Evolutionary conservation across 2,329 filamentous ascomycete species (phyloP).

Genomic region (Teratosphaeria destructans): DNA sequence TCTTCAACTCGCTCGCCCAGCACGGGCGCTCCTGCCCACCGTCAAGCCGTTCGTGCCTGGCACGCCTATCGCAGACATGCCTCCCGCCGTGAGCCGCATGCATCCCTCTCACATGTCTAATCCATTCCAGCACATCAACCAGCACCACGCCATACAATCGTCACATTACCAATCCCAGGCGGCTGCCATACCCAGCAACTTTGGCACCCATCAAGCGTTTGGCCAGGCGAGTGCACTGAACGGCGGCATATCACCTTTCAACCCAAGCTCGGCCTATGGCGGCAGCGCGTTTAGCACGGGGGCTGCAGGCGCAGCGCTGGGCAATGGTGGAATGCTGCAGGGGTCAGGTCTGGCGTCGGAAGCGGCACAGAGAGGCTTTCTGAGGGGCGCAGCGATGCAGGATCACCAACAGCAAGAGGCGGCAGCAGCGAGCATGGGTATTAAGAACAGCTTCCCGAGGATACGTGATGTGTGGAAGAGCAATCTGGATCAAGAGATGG

Average conservation of each 20-base stretch:
- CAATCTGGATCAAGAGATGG: conserved; percentile 88
- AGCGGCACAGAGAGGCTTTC: conserved; percentile 78
- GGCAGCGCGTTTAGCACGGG: conserved; percentile 22
- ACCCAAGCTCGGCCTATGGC: conserved; percentile 19
- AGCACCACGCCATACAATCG: conserved; percentile 26
- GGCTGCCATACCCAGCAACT: conserved; percentile 28
- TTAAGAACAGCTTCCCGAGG: conserved; percentile 57
- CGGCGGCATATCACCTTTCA: conserved; percentile 30
- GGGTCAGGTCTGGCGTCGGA: conserved; percentile 64
- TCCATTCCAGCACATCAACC: conserved; percentile 49
- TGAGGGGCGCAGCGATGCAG: conserved; percentile 54
- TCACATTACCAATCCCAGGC: conserved; percentile 21
- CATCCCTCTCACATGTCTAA: conserved; percentile 48
- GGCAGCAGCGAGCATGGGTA: conserved; percentile 30
- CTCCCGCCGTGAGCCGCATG: conserved; percentile 49
- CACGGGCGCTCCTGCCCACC: neutral
- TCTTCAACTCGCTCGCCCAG: neutral
- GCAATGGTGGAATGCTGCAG: conserved; percentile 22
- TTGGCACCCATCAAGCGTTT: conserved; percentile 26
- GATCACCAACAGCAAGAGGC: conserved; percentile 24
- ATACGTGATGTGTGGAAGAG: conserved; percentile 96
- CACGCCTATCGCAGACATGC: conserved; percentile 32
- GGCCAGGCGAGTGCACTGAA: conserved; percentile 23
- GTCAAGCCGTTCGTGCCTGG: neutral
- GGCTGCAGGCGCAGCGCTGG: conserved; percentile 11